phyloP scores from a whole-genome alignment of 2,329 filamentous ascomycete genomes.

The Immersiporthe knoxdaviesiana region DNA sequence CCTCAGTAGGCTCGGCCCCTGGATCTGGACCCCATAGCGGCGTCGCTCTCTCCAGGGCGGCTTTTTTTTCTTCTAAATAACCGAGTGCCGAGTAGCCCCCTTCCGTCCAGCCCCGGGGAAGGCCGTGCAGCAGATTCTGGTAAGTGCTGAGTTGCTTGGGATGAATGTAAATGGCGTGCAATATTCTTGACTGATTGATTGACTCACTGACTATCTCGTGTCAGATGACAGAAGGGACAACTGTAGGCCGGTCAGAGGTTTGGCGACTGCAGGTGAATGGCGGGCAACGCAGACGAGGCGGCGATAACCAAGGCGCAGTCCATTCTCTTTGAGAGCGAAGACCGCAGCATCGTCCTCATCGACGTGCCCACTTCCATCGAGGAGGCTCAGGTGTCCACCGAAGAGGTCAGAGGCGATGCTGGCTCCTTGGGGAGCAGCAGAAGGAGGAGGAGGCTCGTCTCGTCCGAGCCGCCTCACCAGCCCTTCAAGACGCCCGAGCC shows the following conservation, averaged over 20 bases:
- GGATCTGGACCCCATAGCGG: conserved; percentile 4
- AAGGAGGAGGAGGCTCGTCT: conserved; percentile 47
- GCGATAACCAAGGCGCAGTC: conserved; percentile 31
- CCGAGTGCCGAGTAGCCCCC: conserved; percentile 18
- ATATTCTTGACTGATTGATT: neutral
- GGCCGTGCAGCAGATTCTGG: neutral
- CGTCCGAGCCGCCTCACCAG: conserved; percentile 45
- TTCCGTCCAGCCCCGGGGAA: conserved; percentile 4
- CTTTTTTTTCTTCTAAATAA: conserved; percentile 7
- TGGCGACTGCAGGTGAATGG: conserved; percentile 13
- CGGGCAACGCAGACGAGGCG: conserved; percentile 8
- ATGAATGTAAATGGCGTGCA: neutral
- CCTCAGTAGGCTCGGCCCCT: conserved; percentile 9
- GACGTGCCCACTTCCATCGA: conserved; percentile 74
- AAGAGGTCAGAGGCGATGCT: conserved; percentile 28
- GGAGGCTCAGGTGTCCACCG: conserved; percentile 59
- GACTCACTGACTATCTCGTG: neutral
- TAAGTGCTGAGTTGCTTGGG: neutral
- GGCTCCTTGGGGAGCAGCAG: conserved; percentile 34
- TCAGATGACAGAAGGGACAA: neutral
- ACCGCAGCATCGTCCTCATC: conserved; percentile 58
- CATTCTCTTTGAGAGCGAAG: conserved; percentile 58
- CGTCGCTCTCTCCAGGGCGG: neutral
- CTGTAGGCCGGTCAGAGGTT: neutral
- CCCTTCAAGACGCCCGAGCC: conserved; percentile 59